Base-by-base conservation (phyloP, 2,329 filamentous ascomycete genomes). In the Aspergillus caelatus region DNA sequence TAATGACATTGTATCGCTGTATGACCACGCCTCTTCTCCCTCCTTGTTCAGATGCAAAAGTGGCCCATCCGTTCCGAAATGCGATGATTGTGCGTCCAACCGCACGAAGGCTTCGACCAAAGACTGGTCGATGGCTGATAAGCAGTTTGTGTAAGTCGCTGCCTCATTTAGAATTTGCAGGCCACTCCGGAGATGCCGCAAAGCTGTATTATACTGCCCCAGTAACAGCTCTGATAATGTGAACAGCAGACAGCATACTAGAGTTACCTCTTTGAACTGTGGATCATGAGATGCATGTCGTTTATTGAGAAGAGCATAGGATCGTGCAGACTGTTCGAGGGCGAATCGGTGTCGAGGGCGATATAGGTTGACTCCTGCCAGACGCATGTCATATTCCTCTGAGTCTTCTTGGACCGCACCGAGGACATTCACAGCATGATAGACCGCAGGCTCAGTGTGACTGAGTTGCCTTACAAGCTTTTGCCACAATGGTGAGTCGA, bases 201-300 rank as follows among this genome's bases (percentile, higher is more conserved):
- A 46, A 8, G 55, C 60, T 11, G 23, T 41, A n/a, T 55, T 39
- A n/a, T 62, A 59, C 26, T 36, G 55, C 0, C 55, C 60, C 0
- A 36, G 36, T 19, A 58, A 16, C 1, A 59, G 30, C 21, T 62
- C 60, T 4, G 41, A 30, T 3, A 58, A 14, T 14, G 48, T 41
- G 21, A 58, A 58, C 26, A 62, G 39, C 3, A 62, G 26, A 12
- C 60, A 62, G 19, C 60, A 62, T 4, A 62, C 26, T 4, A 62
- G 28, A 14, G 57, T 32, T 21, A 54, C 39, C 19, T 36, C 46
- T n/a, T 26, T 34, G 0, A 58, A 32, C 6, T 6, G 26, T 8
- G 60, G 60, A 30, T 59, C 60, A 2, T 54, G 58, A 12, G 48
- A 55, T 21, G 55, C 23, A 36, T 58, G 36, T 12, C 60, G 60